phyloP scores from a whole-genome alignment of 345 rosid genomes.

The Sisymbrium altissimum region DNA sequence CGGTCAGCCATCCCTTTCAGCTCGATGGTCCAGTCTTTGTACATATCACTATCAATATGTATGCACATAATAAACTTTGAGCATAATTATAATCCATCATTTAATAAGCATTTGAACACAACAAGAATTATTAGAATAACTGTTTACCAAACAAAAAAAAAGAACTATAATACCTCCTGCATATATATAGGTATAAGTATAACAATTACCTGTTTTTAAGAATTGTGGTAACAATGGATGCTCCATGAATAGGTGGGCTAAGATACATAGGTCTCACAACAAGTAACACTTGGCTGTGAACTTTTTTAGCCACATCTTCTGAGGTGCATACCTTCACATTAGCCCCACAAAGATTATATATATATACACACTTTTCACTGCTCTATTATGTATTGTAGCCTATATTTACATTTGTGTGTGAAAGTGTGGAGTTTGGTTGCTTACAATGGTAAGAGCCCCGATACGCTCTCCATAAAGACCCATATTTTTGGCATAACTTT shows the following conservation, averaged over 20 bases:
- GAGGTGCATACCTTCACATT: conserved; percentile 61
- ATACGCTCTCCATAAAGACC: conserved; percentile 81
- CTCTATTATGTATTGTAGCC: not conserved
- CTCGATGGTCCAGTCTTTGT: conserved; percentile 62
- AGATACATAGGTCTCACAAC: conserved; percentile 73
- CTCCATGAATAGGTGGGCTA: conserved; percentile 72
- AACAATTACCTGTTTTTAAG: conserved; percentile 49
- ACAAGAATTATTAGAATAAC: not conserved
- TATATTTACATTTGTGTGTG: not conserved
- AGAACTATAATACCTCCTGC: not conserved
- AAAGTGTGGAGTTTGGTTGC: conserved; percentile 20
- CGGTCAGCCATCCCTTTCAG: conserved; percentile 76
- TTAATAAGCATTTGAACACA: not conserved
- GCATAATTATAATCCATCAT: not conserved
- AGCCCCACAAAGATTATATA: not conserved
- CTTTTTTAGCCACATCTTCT: conserved; percentile 61
- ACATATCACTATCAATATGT: conserved; percentile 47
- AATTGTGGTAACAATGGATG: conserved; percentile 64
- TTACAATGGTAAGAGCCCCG: conserved; percentile 78
- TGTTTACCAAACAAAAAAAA: too few species aligned
- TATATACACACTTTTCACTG: not conserved
- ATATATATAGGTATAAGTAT: not conserved
- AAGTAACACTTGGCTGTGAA: conserved; percentile 63
- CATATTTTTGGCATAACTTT: conserved; percentile 73
- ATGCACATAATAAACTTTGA: not conserved